Percentiles rank a stretch among this genome's conserved stretches.
Conservation (phyloP, 805 yeast genomes). For the Saturnispora bothae region DNA sequence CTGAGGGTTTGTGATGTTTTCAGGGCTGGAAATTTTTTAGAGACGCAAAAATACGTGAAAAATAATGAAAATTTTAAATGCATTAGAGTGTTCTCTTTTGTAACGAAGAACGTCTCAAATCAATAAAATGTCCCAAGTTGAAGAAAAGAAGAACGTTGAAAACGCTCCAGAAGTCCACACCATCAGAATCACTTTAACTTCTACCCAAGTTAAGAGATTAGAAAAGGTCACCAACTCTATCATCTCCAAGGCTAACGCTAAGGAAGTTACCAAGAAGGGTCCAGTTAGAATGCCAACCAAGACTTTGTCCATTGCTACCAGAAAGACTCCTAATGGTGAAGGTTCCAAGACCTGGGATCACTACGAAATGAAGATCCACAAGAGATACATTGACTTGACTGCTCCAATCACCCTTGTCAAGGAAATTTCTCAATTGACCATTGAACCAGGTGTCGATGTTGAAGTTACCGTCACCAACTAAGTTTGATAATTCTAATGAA, state of each 20-base stretch:
- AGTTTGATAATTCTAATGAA: slow-evolving; percentile 19
- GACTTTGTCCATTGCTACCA: slow-evolving; percentile 95
- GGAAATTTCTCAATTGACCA: slow-evolving; percentile 95
- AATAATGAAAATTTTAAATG: background rate
- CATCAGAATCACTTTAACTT: slow-evolving; percentile 98
- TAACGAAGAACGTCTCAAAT: slow-evolving; percentile 27
- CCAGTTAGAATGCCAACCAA: slow-evolving; percentile 99
- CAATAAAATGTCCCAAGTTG: slow-evolving; percentile 51
- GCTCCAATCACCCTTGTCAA: slow-evolving; percentile 91
- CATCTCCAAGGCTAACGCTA: slow-evolving; percentile 74
- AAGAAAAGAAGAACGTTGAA: slow-evolving; percentile 78
- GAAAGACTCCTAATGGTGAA: slow-evolving; percentile 99
- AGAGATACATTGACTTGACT: slow-evolving; percentile 97
- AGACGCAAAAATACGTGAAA: too few species aligned
- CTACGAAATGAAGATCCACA: slow-evolving; percentile 99
- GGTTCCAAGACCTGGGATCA: slow-evolving; percentile 99
- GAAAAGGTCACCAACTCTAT: slow-evolving; percentile 93
- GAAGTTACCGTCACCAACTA: slow-evolving; percentile 85
- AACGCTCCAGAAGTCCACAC: slow-evolving; percentile 79
- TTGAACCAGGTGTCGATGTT: slow-evolving; percentile 99
- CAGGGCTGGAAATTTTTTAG: too few species aligned
- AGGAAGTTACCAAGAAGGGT: slow-evolving; percentile 88
- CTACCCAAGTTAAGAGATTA: slow-evolving; percentile 96
- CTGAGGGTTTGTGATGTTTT: background rate
- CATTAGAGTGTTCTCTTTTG: background rate